These are phyloP conservation scores for Helicocarpus griseus DNA, from an alignment of 2,329 filamentous ascomycete species.

Conservation along the genomic window DNA sequence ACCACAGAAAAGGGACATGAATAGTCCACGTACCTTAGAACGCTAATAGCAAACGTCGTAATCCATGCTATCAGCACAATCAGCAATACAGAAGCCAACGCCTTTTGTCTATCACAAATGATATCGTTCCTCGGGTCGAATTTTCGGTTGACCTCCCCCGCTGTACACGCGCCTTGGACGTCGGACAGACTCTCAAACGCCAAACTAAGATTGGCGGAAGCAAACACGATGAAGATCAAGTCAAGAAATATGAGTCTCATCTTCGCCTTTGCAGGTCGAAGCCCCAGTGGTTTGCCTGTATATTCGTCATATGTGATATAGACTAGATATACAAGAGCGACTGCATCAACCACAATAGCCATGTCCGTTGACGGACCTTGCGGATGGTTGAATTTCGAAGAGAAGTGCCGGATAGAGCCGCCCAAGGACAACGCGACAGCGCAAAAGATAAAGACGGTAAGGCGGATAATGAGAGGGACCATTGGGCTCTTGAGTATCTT, in stretches of 20 bases:
- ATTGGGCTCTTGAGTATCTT: slow-evolving; percentile 70
- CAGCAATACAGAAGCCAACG: slow-evolving; percentile 67
- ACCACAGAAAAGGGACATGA: background rate
- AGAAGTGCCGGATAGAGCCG: slow-evolving; percentile 58
- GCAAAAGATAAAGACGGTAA: slow-evolving; percentile 75
- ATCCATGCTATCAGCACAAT: slow-evolving; percentile 83
- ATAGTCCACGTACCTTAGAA: slow-evolving; percentile 11
- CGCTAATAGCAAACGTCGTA: slow-evolving; percentile 70
- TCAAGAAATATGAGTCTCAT: slow-evolving; percentile 84
- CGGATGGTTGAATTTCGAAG: slow-evolving; percentile 37
- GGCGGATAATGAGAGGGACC: slow-evolving; percentile 72
- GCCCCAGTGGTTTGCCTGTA: slow-evolving; percentile 79
- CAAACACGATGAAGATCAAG: slow-evolving; percentile 94
- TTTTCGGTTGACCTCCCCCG: slow-evolving; percentile 28
- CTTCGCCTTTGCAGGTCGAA: slow-evolving; percentile 76
- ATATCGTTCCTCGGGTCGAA: slow-evolving; percentile 28
- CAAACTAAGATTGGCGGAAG: slow-evolving; percentile 81
- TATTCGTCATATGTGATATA: slow-evolving; percentile 98
- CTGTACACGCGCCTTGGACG: slow-evolving; percentile 49
- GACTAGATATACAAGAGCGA: slow-evolving; percentile 79
- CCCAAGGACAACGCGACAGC: slow-evolving; percentile 71
- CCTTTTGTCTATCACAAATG: slow-evolving; percentile 56
- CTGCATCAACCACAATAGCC: slow-evolving; percentile 77
- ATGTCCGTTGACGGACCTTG: slow-evolving; percentile 74
- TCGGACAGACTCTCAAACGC: slow-evolving; percentile 75